Evolutionary conservation across 2,329 filamentous ascomycete species (phyloP).

Genomic region (Niveomyces coronatus): DNA sequence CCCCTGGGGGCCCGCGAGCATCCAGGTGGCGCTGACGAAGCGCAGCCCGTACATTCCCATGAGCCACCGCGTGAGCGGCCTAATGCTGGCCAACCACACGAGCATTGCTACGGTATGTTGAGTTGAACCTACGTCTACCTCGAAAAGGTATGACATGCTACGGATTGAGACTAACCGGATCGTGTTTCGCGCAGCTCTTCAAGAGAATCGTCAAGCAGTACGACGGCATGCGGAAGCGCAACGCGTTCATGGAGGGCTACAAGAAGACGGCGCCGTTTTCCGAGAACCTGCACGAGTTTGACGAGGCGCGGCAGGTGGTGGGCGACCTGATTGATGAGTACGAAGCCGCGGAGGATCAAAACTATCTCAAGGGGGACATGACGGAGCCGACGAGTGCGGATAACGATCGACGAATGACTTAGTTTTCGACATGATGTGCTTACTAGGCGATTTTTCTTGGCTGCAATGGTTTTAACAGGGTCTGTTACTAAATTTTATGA

Average conservation of each 20-base stretch:
- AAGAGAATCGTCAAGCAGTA: conserved; percentile 90
- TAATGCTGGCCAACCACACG: conserved; percentile 98
- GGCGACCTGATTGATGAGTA: conserved; percentile 88
- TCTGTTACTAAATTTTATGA: no score
- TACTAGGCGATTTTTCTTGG: not conserved
- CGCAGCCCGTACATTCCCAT: conserved; percentile 93
- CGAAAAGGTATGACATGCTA: not conserved
- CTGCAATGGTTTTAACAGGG: not conserved
- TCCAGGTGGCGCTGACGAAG: conserved; percentile 93
- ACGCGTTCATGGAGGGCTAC: conserved; percentile 92
- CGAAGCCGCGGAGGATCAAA: conserved; percentile 82
- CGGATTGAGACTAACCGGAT: not conserved
- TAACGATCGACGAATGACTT: conserved; percentile 39
- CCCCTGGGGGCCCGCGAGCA: conserved; percentile 94
- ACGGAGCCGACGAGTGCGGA: conserved; percentile 43
- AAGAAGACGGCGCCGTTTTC: conserved; percentile 92
- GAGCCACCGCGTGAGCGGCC: conserved; percentile 84
- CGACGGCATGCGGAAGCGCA: conserved; percentile 87
- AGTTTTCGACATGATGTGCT: not conserved
- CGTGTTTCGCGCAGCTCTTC: conserved; percentile 51
- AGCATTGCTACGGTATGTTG: conserved; percentile 73
- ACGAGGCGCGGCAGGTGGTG: conserved; percentile 87
- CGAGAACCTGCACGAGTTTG: conserved; percentile 87
- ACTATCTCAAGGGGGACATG: conserved; percentile 74
- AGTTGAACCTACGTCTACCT: not conserved